Percentiles rank a stretch among this genome's conserved stretches.
Evolutionary conservation across 768 basidiomycete genomes (phyloP).

Genomic region (Galerina marginata): DNA sequence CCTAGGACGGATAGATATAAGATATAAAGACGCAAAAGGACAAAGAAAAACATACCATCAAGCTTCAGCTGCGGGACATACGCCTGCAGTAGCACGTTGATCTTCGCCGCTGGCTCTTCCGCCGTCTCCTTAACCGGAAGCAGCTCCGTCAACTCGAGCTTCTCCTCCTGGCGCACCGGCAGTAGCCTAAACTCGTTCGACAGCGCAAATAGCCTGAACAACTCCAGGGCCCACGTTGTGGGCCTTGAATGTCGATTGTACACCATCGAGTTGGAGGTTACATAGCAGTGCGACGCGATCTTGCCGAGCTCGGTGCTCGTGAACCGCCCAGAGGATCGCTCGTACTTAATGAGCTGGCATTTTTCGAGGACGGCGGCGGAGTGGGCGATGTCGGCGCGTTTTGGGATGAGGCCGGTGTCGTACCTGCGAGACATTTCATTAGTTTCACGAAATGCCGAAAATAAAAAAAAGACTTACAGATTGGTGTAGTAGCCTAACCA

Average conservation of each 20-base stretch:
- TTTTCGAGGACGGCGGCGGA: conserved; percentile 98
- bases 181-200: conserved; percentile 95
- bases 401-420: too few relatives aligned
- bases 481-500: too few relatives aligned
- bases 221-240: conserved; percentile 85
- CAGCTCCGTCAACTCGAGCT: conserved; percentile 87
- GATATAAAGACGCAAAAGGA: background rate
- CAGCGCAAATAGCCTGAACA: conserved; percentile 98
- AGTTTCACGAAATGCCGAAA: too few relatives aligned
- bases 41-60: conserved; percentile 46
- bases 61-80: conserved; percentile 97
- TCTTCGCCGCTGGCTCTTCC: conserved; percentile 96
- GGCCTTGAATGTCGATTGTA: conserved; percentile 94
- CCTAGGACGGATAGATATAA: conserved; percentile 44
- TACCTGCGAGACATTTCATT: too few relatives aligned
- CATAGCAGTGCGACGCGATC: conserved; percentile 95
- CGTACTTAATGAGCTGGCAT: conserved; percentile 94
- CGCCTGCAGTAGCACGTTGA: conserved; percentile 93
- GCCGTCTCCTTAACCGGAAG: conserved; percentile 95
- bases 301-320: conserved; percentile 92
- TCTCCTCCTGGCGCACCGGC: conserved; percentile 86
- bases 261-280: conserved; percentile 89
- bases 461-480: too few relatives aligned
- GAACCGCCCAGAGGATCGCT: conserved; percentile 85
- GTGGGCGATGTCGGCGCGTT: too few relatives aligned